These are phyloP conservation scores for Ophiostoma quercus DNA, from an alignment of 2,329 filamentous ascomycete species.

Conservation along the genomic window DNA sequence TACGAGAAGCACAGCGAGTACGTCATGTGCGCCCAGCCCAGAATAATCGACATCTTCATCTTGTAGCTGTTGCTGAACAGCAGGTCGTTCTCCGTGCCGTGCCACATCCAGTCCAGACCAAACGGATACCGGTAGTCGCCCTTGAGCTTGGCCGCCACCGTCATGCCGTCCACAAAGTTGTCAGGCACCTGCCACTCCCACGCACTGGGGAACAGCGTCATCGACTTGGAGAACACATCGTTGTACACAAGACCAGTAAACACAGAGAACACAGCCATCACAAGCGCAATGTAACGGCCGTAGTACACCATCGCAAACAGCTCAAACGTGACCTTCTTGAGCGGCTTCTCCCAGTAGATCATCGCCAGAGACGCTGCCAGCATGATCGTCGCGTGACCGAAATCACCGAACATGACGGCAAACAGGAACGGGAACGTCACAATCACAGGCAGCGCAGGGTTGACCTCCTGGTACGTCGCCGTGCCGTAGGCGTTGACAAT, in stretches of 20 bases:
- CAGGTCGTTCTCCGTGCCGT: constrained; percentile 88
- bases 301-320: constrained; percentile 98
- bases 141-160: constrained; percentile 60
- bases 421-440: constrained; percentile 99
- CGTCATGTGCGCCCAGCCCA: constrained; percentile 98
- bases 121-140: constrained; percentile 83
- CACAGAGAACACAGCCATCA: constrained; percentile 96
- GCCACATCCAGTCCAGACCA: constrained; percentile 94
- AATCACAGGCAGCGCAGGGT: constrained; percentile 89
- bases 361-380: constrained; percentile 75
- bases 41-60: constrained; percentile 98
- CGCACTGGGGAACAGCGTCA: constrained; percentile 82
- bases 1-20: constrained; percentile 92
- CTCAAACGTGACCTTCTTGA: constrained; percentile 90
- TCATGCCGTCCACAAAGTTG: constrained; percentile 59
- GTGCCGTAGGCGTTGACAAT: constrained; percentile 99
- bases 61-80: constrained; percentile 98
- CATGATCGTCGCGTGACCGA: constrained; percentile 91
- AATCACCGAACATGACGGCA: constrained; percentile 99
- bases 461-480: constrained; percentile 94
- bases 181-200: constrained; percentile 74
- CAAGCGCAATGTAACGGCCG: constrained; percentile 93
- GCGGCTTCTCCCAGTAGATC: constrained; percentile 92
- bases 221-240: constrained; percentile 89
- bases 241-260: constrained; percentile 98